Evolutionary conservation across 2,329 filamentous ascomycete genomes (phyloP).

Genomic region (Amphichorda felina): DNA sequence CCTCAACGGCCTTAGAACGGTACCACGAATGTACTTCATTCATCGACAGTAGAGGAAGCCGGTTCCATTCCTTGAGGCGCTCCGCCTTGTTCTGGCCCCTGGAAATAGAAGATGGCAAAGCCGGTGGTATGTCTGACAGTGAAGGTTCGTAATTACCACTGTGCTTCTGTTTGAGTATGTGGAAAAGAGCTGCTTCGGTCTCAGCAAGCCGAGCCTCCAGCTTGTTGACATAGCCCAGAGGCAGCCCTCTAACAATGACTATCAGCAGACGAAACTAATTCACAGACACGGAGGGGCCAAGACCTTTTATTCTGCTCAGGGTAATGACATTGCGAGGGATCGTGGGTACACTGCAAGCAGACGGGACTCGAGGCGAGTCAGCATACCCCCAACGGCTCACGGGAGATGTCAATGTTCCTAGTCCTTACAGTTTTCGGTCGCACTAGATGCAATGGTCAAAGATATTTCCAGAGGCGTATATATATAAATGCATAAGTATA

Average conservation of each 20-base stretch:
- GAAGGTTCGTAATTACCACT: not conserved
- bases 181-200: conserved; percentile 15
- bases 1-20: conserved; percentile 5
- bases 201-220: conserved; percentile 23
- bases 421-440: not conserved
- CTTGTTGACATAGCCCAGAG: conserved; percentile 23
- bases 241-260: conserved; percentile 15
- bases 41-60: conserved; percentile 8
- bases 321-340: conserved; percentile 17
- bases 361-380: conserved; percentile 9
- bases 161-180: conserved; percentile 6
- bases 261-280: not conserved
- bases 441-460: conserved; percentile 1
- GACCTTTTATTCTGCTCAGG: conserved; percentile 21
- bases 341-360: conserved; percentile 15
- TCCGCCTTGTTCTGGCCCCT: conserved; percentile 11
- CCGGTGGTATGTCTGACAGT: not conserved
- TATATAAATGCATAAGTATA: not conserved
- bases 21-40: conserved; percentile 12
- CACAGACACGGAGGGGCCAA: not conserved
- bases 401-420: not conserved
- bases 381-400: not conserved
- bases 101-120: not conserved
- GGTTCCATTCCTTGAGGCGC: conserved; percentile 15
- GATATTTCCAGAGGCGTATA: not conserved